Evolutionary conservation across 2,329 filamentous ascomycete genomes (phyloP).

Genomic region (Trichophyton schoenleinii): DNA sequence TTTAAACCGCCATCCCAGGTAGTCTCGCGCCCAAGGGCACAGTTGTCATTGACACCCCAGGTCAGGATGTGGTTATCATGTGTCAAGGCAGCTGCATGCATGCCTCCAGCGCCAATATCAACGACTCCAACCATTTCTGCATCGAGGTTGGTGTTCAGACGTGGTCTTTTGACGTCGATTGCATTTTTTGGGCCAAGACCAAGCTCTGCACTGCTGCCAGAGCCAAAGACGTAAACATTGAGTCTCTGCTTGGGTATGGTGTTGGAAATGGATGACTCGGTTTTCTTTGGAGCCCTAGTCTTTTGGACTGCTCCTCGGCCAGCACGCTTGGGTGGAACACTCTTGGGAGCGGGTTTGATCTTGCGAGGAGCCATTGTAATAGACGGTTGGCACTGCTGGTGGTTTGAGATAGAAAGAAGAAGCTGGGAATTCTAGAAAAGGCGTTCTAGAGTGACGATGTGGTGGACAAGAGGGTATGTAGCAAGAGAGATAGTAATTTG

Average conservation of each 20-base stretch:
- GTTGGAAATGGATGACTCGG: not conserved
- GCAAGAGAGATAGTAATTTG: no score
- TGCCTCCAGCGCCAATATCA: slow-evolving; percentile 61
- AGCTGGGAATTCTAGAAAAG: no score
- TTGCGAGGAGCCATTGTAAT: no score
- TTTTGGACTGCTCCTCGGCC: not conserved
- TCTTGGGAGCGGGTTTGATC: no score
- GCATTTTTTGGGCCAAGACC: not conserved
- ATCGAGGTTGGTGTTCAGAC: not conserved
- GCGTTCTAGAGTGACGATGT: no score
- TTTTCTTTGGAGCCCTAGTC: not conserved
- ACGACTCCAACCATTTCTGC: slow-evolving; percentile 34
- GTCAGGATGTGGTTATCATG: slow-evolving; percentile 68
- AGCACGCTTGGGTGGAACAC: no score
- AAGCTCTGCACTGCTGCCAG: not conserved
- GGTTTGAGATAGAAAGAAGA: no score
- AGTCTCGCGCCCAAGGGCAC: slow-evolving; percentile 64
- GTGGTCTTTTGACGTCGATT: not conserved
- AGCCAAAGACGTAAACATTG: not conserved
- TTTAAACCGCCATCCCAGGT: slow-evolving; percentile 48
- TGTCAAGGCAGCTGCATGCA: slow-evolving; percentile 56
- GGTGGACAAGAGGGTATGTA: no score
- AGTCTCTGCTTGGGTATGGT: not conserved
- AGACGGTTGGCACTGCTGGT: no score
- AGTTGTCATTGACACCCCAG: slow-evolving; percentile 79